These are phyloP conservation scores for Paramecium caudatum DNA, from an alignment of 73 alveolate species.

Conservation along the genomic window DNA sequence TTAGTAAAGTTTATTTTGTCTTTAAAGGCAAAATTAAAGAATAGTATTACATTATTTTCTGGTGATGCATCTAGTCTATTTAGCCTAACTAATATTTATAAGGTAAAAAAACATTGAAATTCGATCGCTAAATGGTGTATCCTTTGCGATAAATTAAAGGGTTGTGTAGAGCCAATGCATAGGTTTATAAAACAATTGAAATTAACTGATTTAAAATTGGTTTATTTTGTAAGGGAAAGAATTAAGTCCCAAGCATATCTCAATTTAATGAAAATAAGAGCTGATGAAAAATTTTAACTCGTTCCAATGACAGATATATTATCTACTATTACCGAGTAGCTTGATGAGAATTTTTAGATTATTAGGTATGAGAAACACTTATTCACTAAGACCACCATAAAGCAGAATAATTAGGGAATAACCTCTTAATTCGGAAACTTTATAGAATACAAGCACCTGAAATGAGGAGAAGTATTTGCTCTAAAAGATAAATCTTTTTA, in stretches of 20 bases:
- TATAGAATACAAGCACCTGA: slow-evolving; percentile 76
- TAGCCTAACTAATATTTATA: slow-evolving; percentile 73
- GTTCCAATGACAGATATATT: slow-evolving; percentile 76
- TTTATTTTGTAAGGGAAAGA: slow-evolving; percentile 85
- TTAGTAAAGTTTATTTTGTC: too few relatives aligned
- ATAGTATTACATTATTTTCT: slow-evolving; percentile 79
- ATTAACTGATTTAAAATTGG: slow-evolving; percentile 81
- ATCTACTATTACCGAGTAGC: slow-evolving; percentile 82
- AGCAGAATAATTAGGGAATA: slow-evolving; percentile 76
- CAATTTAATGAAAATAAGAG: slow-evolving; percentile 84
- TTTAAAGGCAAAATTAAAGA: slow-evolving; percentile 43
- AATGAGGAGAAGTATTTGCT: slow-evolving; percentile 82
- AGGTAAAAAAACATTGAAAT: slow-evolving; percentile 65
- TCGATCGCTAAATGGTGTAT: slow-evolving; percentile 79
- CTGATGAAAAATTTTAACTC: slow-evolving; percentile 76
- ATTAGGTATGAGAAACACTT: slow-evolving; percentile 76
- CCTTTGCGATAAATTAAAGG: slow-evolving; percentile 77
- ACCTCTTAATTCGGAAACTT: slow-evolving; percentile 71
- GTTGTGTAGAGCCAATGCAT: slow-evolving; percentile 86
- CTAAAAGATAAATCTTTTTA: neutral
- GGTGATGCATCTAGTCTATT: slow-evolving; percentile 88
- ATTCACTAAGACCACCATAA: slow-evolving; percentile 77
- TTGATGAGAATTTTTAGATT: slow-evolving; percentile 82
- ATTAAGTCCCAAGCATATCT: slow-evolving; percentile 28
- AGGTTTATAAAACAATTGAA: slow-evolving; percentile 67